Base-by-base conservation (phyloP, 345 rosid genomes). In the Salix udensis region DNA sequence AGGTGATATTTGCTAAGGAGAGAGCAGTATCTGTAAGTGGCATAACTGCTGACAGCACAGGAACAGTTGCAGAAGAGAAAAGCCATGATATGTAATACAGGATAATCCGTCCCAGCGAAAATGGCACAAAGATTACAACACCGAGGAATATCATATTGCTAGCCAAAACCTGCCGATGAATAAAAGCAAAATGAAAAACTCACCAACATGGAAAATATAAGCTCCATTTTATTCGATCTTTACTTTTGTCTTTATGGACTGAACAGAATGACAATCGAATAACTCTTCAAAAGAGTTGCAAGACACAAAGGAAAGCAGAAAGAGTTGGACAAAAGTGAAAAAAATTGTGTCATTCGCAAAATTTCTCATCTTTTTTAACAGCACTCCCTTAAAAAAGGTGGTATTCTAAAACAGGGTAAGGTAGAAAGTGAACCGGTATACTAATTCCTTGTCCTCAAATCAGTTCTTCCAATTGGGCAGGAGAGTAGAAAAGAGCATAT, bases 61-160 rank as follows among this genome's bases (percentile, higher is more conserved):
- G 93, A 79, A 87, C 92, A 75, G 80, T 88, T 75, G 94, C 91
- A 88, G 93, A 90, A 68, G 97, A 90, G 83, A 94, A 89, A 74
- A 94, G 75, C 97, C 98, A 91, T 52, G 98, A 87, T 48, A 84
- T 66, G 78, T 92, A 82, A 74, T 91, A 87, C 53, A 96, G 85
- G 64, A 88, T 87, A 50, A 91, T 72, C 78, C 99, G 92, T 74
- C 99, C 99, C 19, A 96, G 62, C 21, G 98, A 90, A 81, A 96
- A 96, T 70, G 99, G 99, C 72, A 92, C 87, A 73, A 96, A 90
- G 86, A 96, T 88, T 67, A 96, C 93, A 74, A 91, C 97, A 18
- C 97, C 98, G 44, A 96, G 99, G 92, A 96, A 96, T 85, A 96
- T 96, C 95, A 94, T 92, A 81, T 94, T 96, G 91, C 99, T 96